Conservation (phyloP, 2,329 filamentous ascomycete genomes). For the Ophiostoma sp. region DNA sequence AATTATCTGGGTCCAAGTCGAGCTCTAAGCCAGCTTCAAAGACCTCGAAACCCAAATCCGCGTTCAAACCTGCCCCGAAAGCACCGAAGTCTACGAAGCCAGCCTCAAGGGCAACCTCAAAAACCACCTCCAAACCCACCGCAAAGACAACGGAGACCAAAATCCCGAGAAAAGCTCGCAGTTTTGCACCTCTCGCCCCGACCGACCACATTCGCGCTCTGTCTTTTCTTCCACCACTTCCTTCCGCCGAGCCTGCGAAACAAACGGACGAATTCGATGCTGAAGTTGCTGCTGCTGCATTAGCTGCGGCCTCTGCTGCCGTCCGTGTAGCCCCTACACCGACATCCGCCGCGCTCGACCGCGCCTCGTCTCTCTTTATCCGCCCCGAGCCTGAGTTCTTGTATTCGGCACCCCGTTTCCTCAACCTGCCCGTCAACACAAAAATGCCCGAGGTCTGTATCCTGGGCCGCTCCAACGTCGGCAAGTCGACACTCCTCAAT, state of each 20-base stretch:
- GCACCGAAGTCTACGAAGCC: background rate
- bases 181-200: background rate
- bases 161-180: background rate
- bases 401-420: constrained; percentile 52
- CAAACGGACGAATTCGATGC: constrained; percentile 9
- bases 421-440: constrained; percentile 53
- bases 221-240: constrained; percentile 35
- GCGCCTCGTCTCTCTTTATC: constrained; percentile 35
- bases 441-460: constrained; percentile 67
- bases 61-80: background rate
- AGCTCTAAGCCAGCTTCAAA: background rate
- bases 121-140: background rate
- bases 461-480: constrained; percentile 84
- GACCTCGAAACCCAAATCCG: background rate
- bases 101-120: background rate
- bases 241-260: constrained; percentile 31
- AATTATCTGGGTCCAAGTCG: background rate
- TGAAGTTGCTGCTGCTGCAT: constrained; percentile 10
- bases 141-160: background rate
- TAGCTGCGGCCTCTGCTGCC: background rate
- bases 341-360: constrained; percentile 27
- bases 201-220: constrained; percentile 29
- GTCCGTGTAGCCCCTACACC: constrained; percentile 29
- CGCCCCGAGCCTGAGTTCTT: constrained; percentile 40
- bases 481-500: constrained; percentile 87